A percentile compares a stretch with the other conserved stretches of the same genome.
Conservation (phyloP, 441 rosid species). For the Pelargonium myrrhifolium region DNA sequence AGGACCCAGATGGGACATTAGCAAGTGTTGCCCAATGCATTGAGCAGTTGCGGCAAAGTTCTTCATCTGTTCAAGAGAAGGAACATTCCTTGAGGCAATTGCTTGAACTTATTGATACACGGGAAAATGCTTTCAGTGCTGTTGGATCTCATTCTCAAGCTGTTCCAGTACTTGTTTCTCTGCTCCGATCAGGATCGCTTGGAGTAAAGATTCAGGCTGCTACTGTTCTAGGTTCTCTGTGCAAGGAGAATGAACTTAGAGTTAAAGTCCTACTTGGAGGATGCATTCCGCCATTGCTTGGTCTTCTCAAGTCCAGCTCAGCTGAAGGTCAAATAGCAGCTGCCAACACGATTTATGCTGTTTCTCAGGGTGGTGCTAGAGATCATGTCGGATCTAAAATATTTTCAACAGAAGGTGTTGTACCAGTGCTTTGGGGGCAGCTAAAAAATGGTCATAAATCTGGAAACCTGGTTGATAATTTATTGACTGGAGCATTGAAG, state of each 20-base stretch:
- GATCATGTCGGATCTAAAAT: constrained; percentile 99
- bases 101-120: constrained; percentile 88
- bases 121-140: constrained; percentile 98
- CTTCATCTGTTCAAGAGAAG: constrained; percentile 89
- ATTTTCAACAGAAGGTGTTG: constrained; percentile 99
- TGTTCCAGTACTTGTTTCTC: constrained; percentile 99
- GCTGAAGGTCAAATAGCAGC: constrained; percentile 96
- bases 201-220: constrained; percentile 99
- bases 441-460: constrained; percentile 65
- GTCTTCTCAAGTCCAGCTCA: constrained; percentile 95
- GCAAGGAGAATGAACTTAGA: constrained; percentile 96
- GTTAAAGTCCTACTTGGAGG: constrained; percentile 99
- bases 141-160: constrained; percentile 99
- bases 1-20: constrained; percentile 99
- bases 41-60: constrained; percentile 88
- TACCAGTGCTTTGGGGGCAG: constrained; percentile 92
- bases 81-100: constrained; percentile 84
- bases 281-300: constrained; percentile 99
- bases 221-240: constrained; percentile 88
- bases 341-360: constrained; percentile 92
- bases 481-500: constrained; percentile 91
- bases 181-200: constrained; percentile 90
- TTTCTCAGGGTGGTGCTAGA: constrained; percentile 91
- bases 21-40: constrained; percentile 99
- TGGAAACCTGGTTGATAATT: constrained; percentile 75